Base-by-base conservation (phyloP, 345 rosid genomes). In the Eucalyptus tenuipes region DNA sequence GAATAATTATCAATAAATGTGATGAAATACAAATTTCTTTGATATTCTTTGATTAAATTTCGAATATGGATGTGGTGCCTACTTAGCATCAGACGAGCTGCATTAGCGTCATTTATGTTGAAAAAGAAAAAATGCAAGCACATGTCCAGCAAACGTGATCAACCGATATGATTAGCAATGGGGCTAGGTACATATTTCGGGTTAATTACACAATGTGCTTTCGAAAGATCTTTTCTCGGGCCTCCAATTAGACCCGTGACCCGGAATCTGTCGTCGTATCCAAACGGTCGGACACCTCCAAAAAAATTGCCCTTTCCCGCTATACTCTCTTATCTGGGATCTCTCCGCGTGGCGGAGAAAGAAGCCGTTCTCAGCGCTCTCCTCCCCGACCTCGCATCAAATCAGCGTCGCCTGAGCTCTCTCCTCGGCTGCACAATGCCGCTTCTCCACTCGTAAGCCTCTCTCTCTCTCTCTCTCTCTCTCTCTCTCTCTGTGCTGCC, bases 11-110 rank as follows among this genome's bases (percentile, higher is more conserved):
- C 4, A 52, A 52, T 52, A 52, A 18, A 52, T 7, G 9, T 0
- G 4, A 52, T 18, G 24, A 0, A 7, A 52, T 17, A 52, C 3
- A 52, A 52, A 7, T 50, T 50, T 16, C 2, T 17, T 17, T 0
- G 1, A 50, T 50, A 50, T 50, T 16, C 17, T 50, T 1, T 50
- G 3, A 17, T 17, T 50, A 50, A 50, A 50, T 50, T 7, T 7
- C 0, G 8, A 50, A 50, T 50, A 7, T 17, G 22, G 55, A 50
- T 50, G 55, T 50, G 22, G 55, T 50, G 55, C 55, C 55, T 50
- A 50, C 53, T 50, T 50, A 50, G 55, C 22, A 50, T 50, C 22
- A 50, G 22, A 17, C 22, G 22, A 50, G 22, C 55, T 50, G 2
- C 55, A 50, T 7, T 7, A 1, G 24, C 24, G 10, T 52, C 57